Base-by-base conservation (phyloP, 2,329 filamentous ascomycete species). In the Scopulariopsis brevicaulis region DNA sequence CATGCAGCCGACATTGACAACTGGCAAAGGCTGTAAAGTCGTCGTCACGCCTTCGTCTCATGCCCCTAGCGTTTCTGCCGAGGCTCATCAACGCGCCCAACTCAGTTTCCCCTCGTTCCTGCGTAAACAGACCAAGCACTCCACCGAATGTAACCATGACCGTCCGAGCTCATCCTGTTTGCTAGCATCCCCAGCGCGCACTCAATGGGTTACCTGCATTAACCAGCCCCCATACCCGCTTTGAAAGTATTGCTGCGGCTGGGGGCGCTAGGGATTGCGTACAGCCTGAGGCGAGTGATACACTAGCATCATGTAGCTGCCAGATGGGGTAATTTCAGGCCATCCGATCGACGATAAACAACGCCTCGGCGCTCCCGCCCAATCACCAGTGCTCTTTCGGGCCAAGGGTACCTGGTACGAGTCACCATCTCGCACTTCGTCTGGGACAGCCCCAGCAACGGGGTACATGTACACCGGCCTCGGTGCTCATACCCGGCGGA, bases 291-390 rank as follows among this genome's bases (percentile, higher is more conserved):
- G n/a, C 8, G 10, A 20, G 12, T 20, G 20, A 24, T 50, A 50
- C 46, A 50, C 12, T 6, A 22, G 46, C 20, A 50, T 24, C 11
- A 50, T 50, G 46, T 50, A 50, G 55, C 40, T 7, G 28, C 54
- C 43, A 28, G 34, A 50, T 24, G 12, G 46, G 46, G 46, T 24
- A 50, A 50, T 50, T 56, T 46, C 55, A 56, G 40, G 55, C 40
- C 34, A 28, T 50, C 25, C 40, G 43, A 56, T 50, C 40, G 24
- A 51, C 55, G 43, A 56, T 32, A 28, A 56, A 56, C 55, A 56
- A 56, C 46, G 40, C 55, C 55, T 56, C 55, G 55, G 55, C 34
- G 43, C 25, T 12, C 22, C 28, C 3, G n/a, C 40, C 55, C 55
- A 56, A 56, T 56, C 40, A 48, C 24, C 28, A 22, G 40, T 24